A percentile compares a stretch with the other conserved stretches of the same genome.
Conservation (phyloP, 2,329 filamentous ascomycete species). For the Lasiodiplodia theobromae region DNA sequence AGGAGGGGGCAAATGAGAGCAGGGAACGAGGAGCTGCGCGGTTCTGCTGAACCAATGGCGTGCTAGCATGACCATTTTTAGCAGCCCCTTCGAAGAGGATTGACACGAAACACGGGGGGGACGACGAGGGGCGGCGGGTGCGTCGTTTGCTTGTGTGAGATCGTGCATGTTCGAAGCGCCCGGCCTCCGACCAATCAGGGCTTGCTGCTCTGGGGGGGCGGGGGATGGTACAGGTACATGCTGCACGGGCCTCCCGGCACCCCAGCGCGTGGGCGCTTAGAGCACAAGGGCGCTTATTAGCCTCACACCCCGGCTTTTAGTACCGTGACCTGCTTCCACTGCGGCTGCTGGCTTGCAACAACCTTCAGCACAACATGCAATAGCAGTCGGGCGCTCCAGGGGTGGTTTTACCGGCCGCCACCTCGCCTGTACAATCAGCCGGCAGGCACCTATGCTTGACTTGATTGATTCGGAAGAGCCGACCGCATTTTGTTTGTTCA, state of each 20-base stretch:
- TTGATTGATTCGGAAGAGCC: too few relatives aligned
- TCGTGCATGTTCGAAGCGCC: slow-evolving; percentile 14
- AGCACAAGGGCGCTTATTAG: neutral
- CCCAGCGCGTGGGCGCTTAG: slow-evolving; percentile 1
- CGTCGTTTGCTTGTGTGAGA: slow-evolving; percentile 10
- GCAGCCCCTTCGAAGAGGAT: neutral
- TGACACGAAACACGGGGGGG: neutral
- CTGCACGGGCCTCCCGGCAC: neutral
- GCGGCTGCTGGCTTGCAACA: neutral
- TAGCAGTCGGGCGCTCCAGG: neutral
- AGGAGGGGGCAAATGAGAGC: neutral
- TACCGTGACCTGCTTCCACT: neutral
- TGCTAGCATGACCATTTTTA: neutral
- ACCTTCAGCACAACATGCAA: neutral
- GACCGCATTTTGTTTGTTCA: too few relatives aligned
- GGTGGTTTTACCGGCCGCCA: too few relatives aligned
- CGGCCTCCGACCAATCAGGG: neutral
- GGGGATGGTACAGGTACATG: neutral
- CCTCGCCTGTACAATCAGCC: too few relatives aligned
- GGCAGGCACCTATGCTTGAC: too few relatives aligned
- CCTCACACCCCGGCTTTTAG: neutral
- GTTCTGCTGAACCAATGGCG: neutral
- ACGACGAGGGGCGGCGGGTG: neutral
- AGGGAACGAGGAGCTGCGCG: neutral
- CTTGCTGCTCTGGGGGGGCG: neutral